Base-by-base conservation (phyloP, 164 flowering plant genomes). In the Macadamia integrifolia region DNA sequence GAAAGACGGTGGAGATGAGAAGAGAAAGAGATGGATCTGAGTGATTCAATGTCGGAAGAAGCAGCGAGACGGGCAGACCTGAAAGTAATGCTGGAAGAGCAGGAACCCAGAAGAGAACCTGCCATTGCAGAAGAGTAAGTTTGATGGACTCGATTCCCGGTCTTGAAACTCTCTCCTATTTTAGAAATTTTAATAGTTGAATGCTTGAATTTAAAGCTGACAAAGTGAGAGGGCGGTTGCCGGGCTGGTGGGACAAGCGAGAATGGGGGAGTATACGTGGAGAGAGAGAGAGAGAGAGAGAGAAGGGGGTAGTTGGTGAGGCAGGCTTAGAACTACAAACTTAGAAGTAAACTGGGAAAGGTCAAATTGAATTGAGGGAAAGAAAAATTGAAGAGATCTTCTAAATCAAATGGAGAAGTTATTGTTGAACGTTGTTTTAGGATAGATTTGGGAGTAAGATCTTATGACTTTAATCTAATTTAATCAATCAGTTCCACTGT, bases 11-110 rank as follows among this genome's bases (percentile, higher is more conserved):
- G 82, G 32, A 78, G 60, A 15, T 66, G 77, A 60, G 84, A 79
- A 13, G 81, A 69, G 76, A 83, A 82, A 35, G 81, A 83, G 60
- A 84, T 6, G 60, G 83, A 75, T 76, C 68, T 69, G 31, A 43
- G 18, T 57, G 30, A 15, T 3, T 69, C 67, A 0, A 77, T 58
- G 70, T 49, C 75, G 0, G 66, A 57, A 14, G 52, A 23, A 56
- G 31, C 13, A 35, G 59, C 60, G 23, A 53, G 53, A 60, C 31
- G 44, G 60, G 7, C 44, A 40, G 62, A 56, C 42, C 72, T 65
- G 55, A 42, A 60, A 53, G 17, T 14, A 53, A 53, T 53, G 57
- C 57, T 53, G 57, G 57, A 46, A 46, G 13, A 46, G 50, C 9
- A 46, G 50, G 50, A 4, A 17, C 18, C 57, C 57, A 1, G 57